phyloP scores from a whole-genome alignment of 225 moss, liverwort and hornwort species.

The Sphagnum contortum region DNA sequence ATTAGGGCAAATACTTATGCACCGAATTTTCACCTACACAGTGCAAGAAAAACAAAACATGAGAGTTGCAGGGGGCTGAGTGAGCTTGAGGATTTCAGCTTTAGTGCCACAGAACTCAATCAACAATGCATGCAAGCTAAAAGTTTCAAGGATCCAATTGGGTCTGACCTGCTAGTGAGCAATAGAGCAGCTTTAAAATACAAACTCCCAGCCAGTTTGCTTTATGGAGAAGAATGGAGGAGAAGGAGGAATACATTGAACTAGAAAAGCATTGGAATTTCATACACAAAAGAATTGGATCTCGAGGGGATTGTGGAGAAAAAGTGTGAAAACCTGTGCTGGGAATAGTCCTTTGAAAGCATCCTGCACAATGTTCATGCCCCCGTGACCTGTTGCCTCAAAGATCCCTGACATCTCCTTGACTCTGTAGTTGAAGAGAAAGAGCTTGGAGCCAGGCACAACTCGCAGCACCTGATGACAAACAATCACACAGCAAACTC shows the following conservation, averaged over 20 bases:
- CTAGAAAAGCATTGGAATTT: background rate
- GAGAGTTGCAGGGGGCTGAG: background rate
- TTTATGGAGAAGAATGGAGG: background rate
- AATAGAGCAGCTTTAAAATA: constrained; percentile 4
- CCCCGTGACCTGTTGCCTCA: constrained; percentile 65
- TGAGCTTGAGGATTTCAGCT: too few relatives aligned
- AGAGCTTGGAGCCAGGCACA: constrained; percentile 62
- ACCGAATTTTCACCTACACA: constrained; percentile 29
- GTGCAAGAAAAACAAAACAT: constrained; percentile 9
- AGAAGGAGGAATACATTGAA: constrained; percentile 2
- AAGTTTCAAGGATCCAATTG: background rate
- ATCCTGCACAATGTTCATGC: constrained; percentile 51
- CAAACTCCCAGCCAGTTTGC: background rate
- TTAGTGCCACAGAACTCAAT: too few relatives aligned
- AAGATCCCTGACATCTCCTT: constrained; percentile 63
- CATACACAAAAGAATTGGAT: background rate
- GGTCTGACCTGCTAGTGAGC: background rate
- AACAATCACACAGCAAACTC: constrained; percentile 1
- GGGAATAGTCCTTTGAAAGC: constrained; percentile 44
- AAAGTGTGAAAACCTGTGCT: constrained; percentile 23
- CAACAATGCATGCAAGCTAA: background rate
- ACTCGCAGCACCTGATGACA: constrained; percentile 58
- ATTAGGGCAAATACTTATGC: constrained; percentile 18
- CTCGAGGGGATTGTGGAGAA: constrained; percentile 1
- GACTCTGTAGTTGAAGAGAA: constrained; percentile 69